Evolutionary conservation across 192 early-diverging fungal species (phyloP), one percentile per base, ranked within the genome.

Genomic region (Coemansia sp.): DNA sequence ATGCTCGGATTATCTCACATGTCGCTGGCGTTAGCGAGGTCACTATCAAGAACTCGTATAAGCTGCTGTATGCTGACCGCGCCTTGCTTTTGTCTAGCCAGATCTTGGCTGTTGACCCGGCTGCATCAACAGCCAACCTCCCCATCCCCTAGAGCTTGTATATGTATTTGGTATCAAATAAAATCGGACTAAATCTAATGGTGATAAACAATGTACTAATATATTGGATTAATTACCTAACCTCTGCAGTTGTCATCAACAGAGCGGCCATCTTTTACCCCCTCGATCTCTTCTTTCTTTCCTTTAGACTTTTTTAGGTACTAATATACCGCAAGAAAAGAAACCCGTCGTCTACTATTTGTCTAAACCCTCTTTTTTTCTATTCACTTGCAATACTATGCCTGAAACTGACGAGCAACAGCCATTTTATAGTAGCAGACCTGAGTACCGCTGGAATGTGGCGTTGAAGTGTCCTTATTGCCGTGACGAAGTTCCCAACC

Each of bases 11-110:
- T 14, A 92, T 99, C 64, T 91, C 94, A 29, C 73, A 89, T 29
- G 89, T 94, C 0, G 91, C 93, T 15, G 94, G 94, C 61, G 94
- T 95, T 53, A 96, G 95, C 19, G 97, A 99, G 72, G 90, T 92
- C 12, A 99, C 97, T 0, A 90, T 99, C 64, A 94, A 94, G 75
- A 94, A 88, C 79, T 88, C 93, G 4, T 94, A 94, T 70, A 89
- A 88, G 63, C 76, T 86, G 34, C 70, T 94, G 19, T 92, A 86
- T 76, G 77, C 63, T 7, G 88, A 89, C 46, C 86, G 87, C 11
- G 61, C 75, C 14, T 78, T 76, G 32, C 71, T 98, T 29, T 64
- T 89, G 21, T 42, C 51, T 11, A 62, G 59, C 19, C 38, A 72
- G 50, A 64, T 85, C 37, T 59, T 85, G 2, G 60, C 45, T 4